Conservation (phyloP, 148 eudicot species). For the Chenopodium berlandieri region DNA sequence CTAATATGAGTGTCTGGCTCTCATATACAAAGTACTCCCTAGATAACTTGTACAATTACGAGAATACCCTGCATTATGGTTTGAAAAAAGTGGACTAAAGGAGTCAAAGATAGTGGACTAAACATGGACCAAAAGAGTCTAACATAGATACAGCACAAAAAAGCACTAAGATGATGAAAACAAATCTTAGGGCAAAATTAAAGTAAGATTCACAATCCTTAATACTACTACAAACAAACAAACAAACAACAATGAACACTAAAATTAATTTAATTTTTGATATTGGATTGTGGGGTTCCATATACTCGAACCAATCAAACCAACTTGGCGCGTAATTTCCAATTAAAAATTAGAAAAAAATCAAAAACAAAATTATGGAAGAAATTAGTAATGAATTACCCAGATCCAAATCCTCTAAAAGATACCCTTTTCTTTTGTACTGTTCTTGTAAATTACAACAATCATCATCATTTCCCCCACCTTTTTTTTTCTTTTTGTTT, state of each 20-base stretch:
- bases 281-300: slow-evolving; percentile 7
- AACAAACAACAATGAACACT: background rate
- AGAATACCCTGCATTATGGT: background rate
- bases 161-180: background rate
- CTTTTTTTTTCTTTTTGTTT: slow-evolving; percentile 17
- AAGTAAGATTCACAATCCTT: background rate
- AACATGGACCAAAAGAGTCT: slow-evolving; percentile 12
- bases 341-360: slow-evolving; percentile 9
- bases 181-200: background rate
- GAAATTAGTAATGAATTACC: background rate
- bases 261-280: background rate
- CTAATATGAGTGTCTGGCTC: too few relatives aligned
- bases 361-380: background rate
- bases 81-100: slow-evolving; percentile 1
- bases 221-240: background rate
- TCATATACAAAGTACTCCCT: too few relatives aligned
- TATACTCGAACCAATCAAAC: background rate
- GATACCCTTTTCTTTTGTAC: slow-evolving; percentile 19
- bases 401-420: slow-evolving; percentile 34
- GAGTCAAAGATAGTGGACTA: slow-evolving; percentile 2
- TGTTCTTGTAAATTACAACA: background rate
- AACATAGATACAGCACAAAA: background rate
- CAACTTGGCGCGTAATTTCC: slow-evolving; percentile 26
- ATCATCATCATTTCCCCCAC: slow-evolving; percentile 6
- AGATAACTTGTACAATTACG: too few relatives aligned